phyloP scores from a whole-genome alignment of 1,139 yeast species.

The Debaryomycetaceae sp. region DNA sequence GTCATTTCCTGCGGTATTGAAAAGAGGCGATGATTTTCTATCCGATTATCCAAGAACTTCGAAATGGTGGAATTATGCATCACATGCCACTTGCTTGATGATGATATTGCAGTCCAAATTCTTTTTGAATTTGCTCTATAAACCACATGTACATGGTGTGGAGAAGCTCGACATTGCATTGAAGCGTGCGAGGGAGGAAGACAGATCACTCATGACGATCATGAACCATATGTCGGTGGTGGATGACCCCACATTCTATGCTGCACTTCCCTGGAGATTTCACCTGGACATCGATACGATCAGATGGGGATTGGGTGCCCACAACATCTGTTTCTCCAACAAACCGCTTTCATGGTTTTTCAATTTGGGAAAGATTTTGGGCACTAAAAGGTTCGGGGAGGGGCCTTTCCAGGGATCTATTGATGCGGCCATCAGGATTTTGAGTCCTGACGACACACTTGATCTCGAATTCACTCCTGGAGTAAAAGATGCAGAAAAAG shows the following conservation, averaged over 20 bases:
- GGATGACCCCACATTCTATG: slow-evolving; percentile 92
- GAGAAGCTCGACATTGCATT: slow-evolving; percentile 65
- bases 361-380: slow-evolving; percentile 80
- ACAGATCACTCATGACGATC: slow-evolving; percentile 76
- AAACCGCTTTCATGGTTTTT: slow-evolving; percentile 58
- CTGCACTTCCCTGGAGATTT: slow-evolving; percentile 72
- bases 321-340: slow-evolving; percentile 79
- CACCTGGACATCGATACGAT: slow-evolving; percentile 62
- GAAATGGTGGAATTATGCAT: slow-evolving; percentile 60
- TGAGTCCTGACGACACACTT: slow-evolving; percentile 74
- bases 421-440: slow-evolving; percentile 84
- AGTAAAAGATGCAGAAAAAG: slow-evolving; percentile 23
- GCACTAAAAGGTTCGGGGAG: slow-evolving; percentile 82
- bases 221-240: slow-evolving; percentile 96
- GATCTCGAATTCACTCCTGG: slow-evolving; percentile 47
- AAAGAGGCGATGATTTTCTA: slow-evolving; percentile 74
- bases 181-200: slow-evolving; percentile 57
- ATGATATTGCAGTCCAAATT: slow-evolving; percentile 66
- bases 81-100: slow-evolving; percentile 66
- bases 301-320: slow-evolving; percentile 95
- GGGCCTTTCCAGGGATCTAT: slow-evolving; percentile 92
- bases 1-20: slow-evolving; percentile 72
- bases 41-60: slow-evolving; percentile 56
- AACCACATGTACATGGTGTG: slow-evolving; percentile 57
- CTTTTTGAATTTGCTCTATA: slow-evolving; percentile 58